Base-by-base conservation (phyloP, 768 basidiomycete species). In the Candolleomyces eurysporus region DNA sequence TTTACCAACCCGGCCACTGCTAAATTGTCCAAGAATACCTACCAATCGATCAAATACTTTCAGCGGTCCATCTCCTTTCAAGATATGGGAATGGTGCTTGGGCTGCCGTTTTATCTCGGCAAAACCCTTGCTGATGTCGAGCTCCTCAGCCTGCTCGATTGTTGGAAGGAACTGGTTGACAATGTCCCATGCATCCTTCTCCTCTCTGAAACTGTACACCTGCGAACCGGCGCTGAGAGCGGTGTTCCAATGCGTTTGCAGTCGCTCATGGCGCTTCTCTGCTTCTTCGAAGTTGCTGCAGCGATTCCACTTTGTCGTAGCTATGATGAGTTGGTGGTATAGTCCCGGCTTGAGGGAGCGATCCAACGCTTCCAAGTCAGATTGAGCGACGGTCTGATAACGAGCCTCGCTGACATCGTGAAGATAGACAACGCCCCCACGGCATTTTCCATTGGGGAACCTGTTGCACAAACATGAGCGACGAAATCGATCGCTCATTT, bases 271-370 rank as follows among this genome's bases (percentile, higher is more conserved):
- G 42, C 42, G 42, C n/a, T 5, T 43, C 42, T 43, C 42, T n/a
- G 13, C 11, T 43, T 43, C 42, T n/a, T 43, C 42, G 26, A 26
- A 4, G 42, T n/a, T 43, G 3, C 13, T 11, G 11, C 11, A n/a
- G 42, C 42, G 42, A n/a, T 54, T 45, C 36, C 62, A 48, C 58
- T 57, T 62, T 52, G 39, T 62, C 52, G 49, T 49, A 2, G 22
- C 48, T 10, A 49, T 49, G n/a, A 49, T 22, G n/a, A 49, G n/a
- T 11, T 19, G 48, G 2, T 19, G 16, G 10, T n/a, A 22, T 13
- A 22, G n/a, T 49, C 21, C 21, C 2, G 16, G 10, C 1, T 22
- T 19, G 10, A 11, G 21, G 10, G 22, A 17, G 21, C 22, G 10
- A 19, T n/a, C 48, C 10, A 49, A 6, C 16, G 10, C 48, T 10